Conservation (phyloP, 208 protist genomes). For the Perkinsela sp. region DNA sequence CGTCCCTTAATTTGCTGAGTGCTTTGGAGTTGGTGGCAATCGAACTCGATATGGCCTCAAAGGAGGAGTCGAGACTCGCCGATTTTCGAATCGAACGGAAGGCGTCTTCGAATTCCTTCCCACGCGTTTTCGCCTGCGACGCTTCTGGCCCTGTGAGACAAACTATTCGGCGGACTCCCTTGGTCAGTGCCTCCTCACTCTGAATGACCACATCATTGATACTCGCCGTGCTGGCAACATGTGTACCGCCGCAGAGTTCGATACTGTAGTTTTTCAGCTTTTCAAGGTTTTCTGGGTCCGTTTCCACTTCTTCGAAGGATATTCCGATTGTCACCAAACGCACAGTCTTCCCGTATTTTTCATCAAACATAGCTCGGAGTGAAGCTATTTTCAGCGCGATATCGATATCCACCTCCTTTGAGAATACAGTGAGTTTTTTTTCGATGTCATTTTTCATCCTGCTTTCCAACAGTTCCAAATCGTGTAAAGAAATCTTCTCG, state of each 20-base stretch:
- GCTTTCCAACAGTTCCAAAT: slow-evolving; percentile 52
- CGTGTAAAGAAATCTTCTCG: slow-evolving; percentile 29
- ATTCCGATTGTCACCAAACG: slow-evolving; percentile 83
- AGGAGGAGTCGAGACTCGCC: slow-evolving; percentile 6
- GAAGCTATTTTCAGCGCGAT: slow-evolving; percentile 29
- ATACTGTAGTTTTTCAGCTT: slow-evolving; percentile 63
- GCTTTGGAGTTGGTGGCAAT: slow-evolving; percentile 27
- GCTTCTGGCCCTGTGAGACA: slow-evolving; percentile 32
- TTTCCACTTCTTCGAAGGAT: slow-evolving; percentile 53
- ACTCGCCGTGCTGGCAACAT: slow-evolving; percentile 52
- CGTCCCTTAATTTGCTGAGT: slow-evolving; percentile 63
- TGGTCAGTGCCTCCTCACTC: slow-evolving; percentile 71
- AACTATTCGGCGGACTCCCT: slow-evolving; percentile 56
- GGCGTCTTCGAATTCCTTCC: slow-evolving; percentile 16
- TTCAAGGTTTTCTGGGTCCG: slow-evolving; percentile 33
- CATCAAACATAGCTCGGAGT: slow-evolving; percentile 79
- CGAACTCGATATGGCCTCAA: not conserved
- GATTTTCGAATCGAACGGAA: slow-evolving; percentile 12
- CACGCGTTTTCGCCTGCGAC: slow-evolving; percentile 13
- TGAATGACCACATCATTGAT: slow-evolving; percentile 66
- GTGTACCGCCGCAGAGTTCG: slow-evolving; percentile 91
- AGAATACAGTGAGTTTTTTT: slow-evolving; percentile 37
- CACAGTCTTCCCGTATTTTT: slow-evolving; percentile 93
- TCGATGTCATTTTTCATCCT: slow-evolving; percentile 58
- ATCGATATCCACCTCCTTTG: slow-evolving; percentile 48